Conservation (phyloP, 202 grass and related monocot species). For the Cymbopogon flexuosus region DNA sequence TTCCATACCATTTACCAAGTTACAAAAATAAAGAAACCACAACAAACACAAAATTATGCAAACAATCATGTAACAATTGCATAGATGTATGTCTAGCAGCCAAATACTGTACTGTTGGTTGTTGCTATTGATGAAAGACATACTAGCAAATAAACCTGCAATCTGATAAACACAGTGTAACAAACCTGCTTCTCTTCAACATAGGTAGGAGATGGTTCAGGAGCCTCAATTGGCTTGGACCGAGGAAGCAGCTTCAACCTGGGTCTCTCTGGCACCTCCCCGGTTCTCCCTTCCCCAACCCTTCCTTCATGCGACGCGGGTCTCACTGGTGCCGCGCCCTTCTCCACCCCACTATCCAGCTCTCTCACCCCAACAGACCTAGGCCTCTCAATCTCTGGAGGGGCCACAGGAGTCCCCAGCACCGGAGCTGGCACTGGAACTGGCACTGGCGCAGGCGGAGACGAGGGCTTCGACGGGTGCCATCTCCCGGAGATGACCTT, state of each 20-base stretch:
- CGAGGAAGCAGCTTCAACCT: slow-evolving; percentile 87
- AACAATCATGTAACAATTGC: slow-evolving; percentile 10
- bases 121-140: not conserved
- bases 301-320: slow-evolving; percentile 70
- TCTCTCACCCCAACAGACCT: slow-evolving; percentile 51
- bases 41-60: slow-evolving; percentile 1
- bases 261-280: slow-evolving; percentile 51
- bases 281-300: slow-evolving; percentile 33
- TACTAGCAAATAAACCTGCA: not conserved
- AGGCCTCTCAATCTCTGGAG: slow-evolving; percentile 46
- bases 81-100: not conserved
- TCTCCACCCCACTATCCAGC: slow-evolving; percentile 40
- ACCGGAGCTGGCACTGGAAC: slow-evolving; percentile 12
- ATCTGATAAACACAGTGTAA: not conserved
- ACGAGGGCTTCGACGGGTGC: slow-evolving; percentile 53
- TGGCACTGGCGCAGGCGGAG: slow-evolving; percentile 20
- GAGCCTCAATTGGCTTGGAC: slow-evolving; percentile 54
- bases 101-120: not conserved
- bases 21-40: not conserved
- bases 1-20: not conserved
- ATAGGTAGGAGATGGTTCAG: slow-evolving; percentile 41
- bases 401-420: slow-evolving; percentile 17
- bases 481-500: slow-evolving; percentile 90
- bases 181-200: slow-evolving; percentile 57
- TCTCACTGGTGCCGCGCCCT: slow-evolving; percentile 33